phyloP scores from a whole-genome alignment of 2,329 filamentous ascomycete species.

The Xylaria sp. region DNA sequence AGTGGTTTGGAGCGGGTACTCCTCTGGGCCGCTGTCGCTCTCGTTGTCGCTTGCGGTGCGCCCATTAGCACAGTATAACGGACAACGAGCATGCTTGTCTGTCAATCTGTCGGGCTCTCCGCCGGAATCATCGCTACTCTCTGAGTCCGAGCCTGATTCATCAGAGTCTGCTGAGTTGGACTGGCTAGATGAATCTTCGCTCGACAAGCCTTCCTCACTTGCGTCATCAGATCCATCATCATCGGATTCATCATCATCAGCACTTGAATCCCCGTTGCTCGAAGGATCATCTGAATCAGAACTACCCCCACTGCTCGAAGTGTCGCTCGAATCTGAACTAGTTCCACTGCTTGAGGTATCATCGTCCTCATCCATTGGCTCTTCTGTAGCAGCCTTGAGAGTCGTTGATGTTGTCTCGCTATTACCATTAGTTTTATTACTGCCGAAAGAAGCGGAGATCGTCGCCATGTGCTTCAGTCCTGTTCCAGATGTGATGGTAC shows the following conservation, averaged over 20 bases:
- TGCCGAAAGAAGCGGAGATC: slow-evolving; percentile 47
- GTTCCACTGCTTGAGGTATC: slow-evolving; percentile 44
- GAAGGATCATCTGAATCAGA: slow-evolving; percentile 38
- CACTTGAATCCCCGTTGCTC: slow-evolving; percentile 39
- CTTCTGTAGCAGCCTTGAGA: slow-evolving; percentile 35
- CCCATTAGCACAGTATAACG: too few species aligned
- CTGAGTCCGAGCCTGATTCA: slow-evolving; percentile 25
- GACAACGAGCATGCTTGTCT: not conserved
- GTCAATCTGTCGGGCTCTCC: slow-evolving; percentile 12
- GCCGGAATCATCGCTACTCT: slow-evolving; percentile 14
- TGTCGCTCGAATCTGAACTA: slow-evolving; percentile 43
- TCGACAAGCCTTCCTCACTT: slow-evolving; percentile 20
- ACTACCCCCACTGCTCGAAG: slow-evolving; percentile 23
- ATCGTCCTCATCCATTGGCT: slow-evolving; percentile 37
- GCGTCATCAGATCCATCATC: slow-evolving; percentile 33
- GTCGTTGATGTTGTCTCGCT: slow-evolving; percentile 43
- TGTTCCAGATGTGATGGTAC: slow-evolving; percentile 53
- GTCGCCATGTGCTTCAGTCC: slow-evolving; percentile 51
- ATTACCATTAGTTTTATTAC: slow-evolving; percentile 43
- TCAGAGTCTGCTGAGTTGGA: slow-evolving; percentile 35
- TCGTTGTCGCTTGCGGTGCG: slow-evolving; percentile 39
- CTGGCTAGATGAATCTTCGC: slow-evolving; percentile 2
- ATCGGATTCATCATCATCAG: slow-evolving; percentile 32
- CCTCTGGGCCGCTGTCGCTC: slow-evolving; percentile 45
- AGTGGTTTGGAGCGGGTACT: slow-evolving; percentile 4